Conservation (phyloP, 768 basidiomycete genomes). For the Boletus vermiculosoides region DNA sequence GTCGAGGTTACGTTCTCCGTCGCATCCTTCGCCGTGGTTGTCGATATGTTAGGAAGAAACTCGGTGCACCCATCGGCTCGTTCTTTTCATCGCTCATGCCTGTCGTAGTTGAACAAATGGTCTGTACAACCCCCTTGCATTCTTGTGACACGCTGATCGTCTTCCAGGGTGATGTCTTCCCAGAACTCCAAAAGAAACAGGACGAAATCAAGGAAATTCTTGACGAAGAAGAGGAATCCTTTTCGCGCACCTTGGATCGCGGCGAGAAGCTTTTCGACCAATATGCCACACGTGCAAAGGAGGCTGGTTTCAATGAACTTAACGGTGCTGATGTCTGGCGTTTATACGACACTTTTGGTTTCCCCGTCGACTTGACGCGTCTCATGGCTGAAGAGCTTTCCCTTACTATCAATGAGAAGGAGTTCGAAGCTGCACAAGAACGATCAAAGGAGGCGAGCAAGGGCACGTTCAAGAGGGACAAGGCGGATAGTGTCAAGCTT, state of each 20-base stretch:
- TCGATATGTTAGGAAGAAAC: slow-evolving; percentile 94
- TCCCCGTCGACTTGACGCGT: slow-evolving; percentile 93
- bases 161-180: slow-evolving; percentile 78
- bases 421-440: slow-evolving; percentile 87
- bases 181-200: slow-evolving; percentile 82
- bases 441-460: slow-evolving; percentile 91
- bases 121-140: slow-evolving; percentile 33
- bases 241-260: slow-evolving; percentile 94
- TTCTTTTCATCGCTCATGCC: slow-evolving; percentile 96
- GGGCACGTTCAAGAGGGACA: slow-evolving; percentile 70
- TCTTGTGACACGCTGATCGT: slow-evolving; percentile 8
- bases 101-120: slow-evolving; percentile 86
- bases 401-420: slow-evolving; percentile 78
- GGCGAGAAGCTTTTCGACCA: slow-evolving; percentile 95
- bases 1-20: slow-evolving; percentile 94
- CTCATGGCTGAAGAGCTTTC: slow-evolving; percentile 96
- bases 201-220: slow-evolving; percentile 91
- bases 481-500: slow-evolving; percentile 72
- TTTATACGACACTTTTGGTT: slow-evolving; percentile 96
- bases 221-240: slow-evolving; percentile 96
- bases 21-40: slow-evolving; percentile 91
- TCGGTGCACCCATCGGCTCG: slow-evolving; percentile 86
- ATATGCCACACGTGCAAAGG: slow-evolving; percentile 68
- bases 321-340: slow-evolving; percentile 95
- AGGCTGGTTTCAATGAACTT: slow-evolving; percentile 62